Evolutionary conservation across 345 rosid genomes (phyloP).

Genomic region (Brassica nigra): DNA sequence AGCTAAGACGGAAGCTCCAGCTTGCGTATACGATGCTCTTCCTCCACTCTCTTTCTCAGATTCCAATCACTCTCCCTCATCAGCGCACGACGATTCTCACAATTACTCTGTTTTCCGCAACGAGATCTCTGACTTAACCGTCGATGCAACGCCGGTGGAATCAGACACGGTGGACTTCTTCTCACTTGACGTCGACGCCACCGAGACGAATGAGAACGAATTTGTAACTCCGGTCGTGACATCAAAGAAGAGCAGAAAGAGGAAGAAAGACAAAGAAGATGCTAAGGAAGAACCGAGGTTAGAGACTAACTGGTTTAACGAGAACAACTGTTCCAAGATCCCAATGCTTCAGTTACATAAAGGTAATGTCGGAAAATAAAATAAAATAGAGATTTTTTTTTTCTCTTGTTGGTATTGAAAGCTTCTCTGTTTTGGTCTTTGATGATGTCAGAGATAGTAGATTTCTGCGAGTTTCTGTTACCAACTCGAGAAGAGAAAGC

Average conservation of each 20-base stretch:
- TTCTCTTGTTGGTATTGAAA: background rate
- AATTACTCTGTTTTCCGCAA: slow-evolving; percentile 71
- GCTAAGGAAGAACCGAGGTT: slow-evolving; percentile 40
- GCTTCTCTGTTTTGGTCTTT: slow-evolving; percentile 8
- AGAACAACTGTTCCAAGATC: slow-evolving; percentile 62
- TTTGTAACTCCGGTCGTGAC: slow-evolving; percentile 40
- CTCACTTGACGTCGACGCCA: slow-evolving; percentile 60
- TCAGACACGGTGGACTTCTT: slow-evolving; percentile 62
- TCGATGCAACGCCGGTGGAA: slow-evolving; percentile 34
- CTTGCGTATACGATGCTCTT: slow-evolving; percentile 61
- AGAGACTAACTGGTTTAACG: slow-evolving; percentile 74
- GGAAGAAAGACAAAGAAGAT: slow-evolving; percentile 38
- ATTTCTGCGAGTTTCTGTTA: slow-evolving; percentile 77
- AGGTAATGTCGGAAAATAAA: slow-evolving; percentile 45
- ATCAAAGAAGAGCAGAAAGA: slow-evolving; percentile 39
- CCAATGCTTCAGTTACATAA: slow-evolving; percentile 94
- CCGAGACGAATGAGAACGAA: slow-evolving; percentile 33
- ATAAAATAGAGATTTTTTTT: too few species aligned
- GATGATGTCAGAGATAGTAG: slow-evolving; percentile 66
- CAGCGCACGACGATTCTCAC: slow-evolving; percentile 32
- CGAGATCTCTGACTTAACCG: slow-evolving; percentile 57
- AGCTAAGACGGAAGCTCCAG: slow-evolving; percentile 37
- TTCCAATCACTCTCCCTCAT: slow-evolving; percentile 36
- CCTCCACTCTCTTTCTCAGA: slow-evolving; percentile 44
- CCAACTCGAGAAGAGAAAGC: slow-evolving; percentile 79